A percentile compares a stretch with the other conserved stretches of the same genome.
These are phyloP conservation scores for Epithele typhae DNA, from an alignment of 768 basidiomycete genomes.

Conservation along the genomic window DNA sequence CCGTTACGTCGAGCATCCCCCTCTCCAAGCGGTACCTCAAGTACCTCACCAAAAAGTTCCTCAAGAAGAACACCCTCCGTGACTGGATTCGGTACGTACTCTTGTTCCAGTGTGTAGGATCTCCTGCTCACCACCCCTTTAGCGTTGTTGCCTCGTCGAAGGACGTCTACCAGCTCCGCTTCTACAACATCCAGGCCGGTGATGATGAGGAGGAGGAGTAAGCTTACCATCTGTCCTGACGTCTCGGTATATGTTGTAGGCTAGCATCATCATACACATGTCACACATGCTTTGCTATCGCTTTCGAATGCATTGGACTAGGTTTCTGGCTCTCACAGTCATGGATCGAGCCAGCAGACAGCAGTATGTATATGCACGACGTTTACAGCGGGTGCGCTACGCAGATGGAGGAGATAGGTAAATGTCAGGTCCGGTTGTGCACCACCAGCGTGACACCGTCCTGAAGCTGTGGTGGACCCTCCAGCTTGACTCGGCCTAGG, in stretches of 20 bases:
- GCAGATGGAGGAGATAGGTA: too few species aligned
- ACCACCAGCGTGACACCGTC: slow-evolving; percentile 22
- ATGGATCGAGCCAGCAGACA: too few species aligned
- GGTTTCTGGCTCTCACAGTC: neutral
- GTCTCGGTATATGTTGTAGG: slow-evolving; percentile 17
- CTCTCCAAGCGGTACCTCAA: slow-evolving; percentile 98
- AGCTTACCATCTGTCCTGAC: slow-evolving; percentile 7
- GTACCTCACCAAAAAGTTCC: slow-evolving; percentile 98
- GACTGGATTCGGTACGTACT: slow-evolving; percentile 86
- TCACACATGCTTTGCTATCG: slow-evolving; percentile 9
- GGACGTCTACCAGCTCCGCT: slow-evolving; percentile 90
- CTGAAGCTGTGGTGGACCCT: slow-evolving; percentile 22
- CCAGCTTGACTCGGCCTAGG: slow-evolving; percentile 40
- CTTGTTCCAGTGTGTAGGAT: slow-evolving; percentile 1
- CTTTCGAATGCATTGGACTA: slow-evolving; percentile 10
- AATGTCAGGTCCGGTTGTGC: slow-evolving; percentile 5
- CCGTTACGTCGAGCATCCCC: slow-evolving; percentile 79
- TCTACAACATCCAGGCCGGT: slow-evolving; percentile 82
- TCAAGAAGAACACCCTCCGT: slow-evolving; percentile 94
- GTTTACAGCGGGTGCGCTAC: too few species aligned
- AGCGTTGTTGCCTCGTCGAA: slow-evolving; percentile 92
- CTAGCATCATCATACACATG: slow-evolving; percentile 13
- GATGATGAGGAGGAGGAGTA: slow-evolving; percentile 53
- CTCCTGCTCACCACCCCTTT: neutral
- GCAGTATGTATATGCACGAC: too few species aligned